Percentiles rank a stretch among this genome's conserved stretches.
Conservation (phyloP, 257 asterid species). For the Nicotiana attenuata region DNA sequence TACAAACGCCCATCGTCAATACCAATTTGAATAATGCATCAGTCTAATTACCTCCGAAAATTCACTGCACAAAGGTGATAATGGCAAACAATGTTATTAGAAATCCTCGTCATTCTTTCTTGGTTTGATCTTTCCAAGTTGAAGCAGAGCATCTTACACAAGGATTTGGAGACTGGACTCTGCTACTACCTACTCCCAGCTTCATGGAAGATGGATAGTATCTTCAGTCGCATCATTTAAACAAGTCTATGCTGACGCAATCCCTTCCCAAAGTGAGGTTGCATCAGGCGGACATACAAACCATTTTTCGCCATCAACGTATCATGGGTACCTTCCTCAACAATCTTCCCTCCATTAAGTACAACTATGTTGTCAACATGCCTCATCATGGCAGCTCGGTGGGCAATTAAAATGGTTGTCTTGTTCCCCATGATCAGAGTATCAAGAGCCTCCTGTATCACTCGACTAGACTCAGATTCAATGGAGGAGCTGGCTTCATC, state of each 20-base stretch:
- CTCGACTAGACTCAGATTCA: slow-evolving; percentile 95
- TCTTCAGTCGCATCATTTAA: slow-evolving; percentile 23
- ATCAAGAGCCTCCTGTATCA: slow-evolving; percentile 95
- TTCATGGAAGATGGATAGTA: neutral
- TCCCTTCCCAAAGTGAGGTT: slow-evolving; percentile 94
- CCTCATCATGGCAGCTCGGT: slow-evolving; percentile 98
- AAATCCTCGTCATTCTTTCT: neutral
- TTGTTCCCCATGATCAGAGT: slow-evolving; percentile 97
- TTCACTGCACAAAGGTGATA: neutral
- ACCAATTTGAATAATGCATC: slow-evolving; percentile 1
- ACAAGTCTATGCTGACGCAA: slow-evolving; percentile 78
- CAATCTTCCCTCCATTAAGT: slow-evolving; percentile 91
- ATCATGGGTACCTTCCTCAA: slow-evolving; percentile 94
- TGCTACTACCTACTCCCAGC: neutral
- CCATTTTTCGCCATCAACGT: slow-evolving; percentile 67
- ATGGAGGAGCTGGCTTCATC: slow-evolving; percentile 98
- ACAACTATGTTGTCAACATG: slow-evolving; percentile 96
- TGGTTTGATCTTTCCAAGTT: neutral
- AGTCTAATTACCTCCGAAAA: neutral
- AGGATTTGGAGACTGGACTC: slow-evolving; percentile 1
- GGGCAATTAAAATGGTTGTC: slow-evolving; percentile 92
- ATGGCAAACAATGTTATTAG: neutral
- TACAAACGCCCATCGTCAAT: slow-evolving; percentile 17
- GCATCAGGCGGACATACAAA: slow-evolving; percentile 91
- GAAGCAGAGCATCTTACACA: slow-evolving; percentile 11